Base-by-base conservation (phyloP, 768 basidiomycete genomes). In the Royoungia palumana region DNA sequence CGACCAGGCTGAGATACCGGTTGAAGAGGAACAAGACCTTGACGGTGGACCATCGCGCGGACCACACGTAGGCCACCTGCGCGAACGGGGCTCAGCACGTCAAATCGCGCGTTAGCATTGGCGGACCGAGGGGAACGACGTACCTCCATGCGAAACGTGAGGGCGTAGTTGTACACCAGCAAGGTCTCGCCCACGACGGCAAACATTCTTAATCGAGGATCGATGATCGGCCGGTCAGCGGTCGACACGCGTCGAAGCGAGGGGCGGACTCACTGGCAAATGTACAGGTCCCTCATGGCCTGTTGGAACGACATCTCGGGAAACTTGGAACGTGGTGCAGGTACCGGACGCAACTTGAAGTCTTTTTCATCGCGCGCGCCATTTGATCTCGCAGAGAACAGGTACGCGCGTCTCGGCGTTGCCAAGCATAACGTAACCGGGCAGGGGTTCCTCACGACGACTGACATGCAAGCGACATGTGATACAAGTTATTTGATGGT, bases 1-100 rank as follows among this genome's bases (percentile, higher is more conserved):
- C 48, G 19, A 45, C 21, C 20, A 60, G 16, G 13, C 44, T 54
- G 0, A 41, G 50, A 12, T 60, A 60, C 14, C 58, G 58, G 22
- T 53, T 60, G 36, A 57, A 6, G 2, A 60, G 48, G 35, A 60
- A 61, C 16, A 50, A 16, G 10, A 30, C 20, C 32, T 60, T 57
- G 7, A 44, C 45, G 16, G 22, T 4, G 12, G 6, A 8, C 52
- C 55, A 54, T 19, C 22, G 55, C 1, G 41, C 19, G 7, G 13
- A 16, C 49, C 55, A 54, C 2, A 46, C 37, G 19, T 49, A 40
- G 16, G 32, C 38, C n/a, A 55, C 21, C 53, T 56, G 45, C 10
- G 11, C 28, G 28, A 28, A 12, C 11, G 28, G 28, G 2, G 3
- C 28, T 28, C 12, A 34, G 39, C 10, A 12, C 13, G 25, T 1